These are phyloP conservation scores for Thelephora ganbajun DNA, from an alignment of 768 basidiomycete genomes.

Conservation along the genomic window DNA sequence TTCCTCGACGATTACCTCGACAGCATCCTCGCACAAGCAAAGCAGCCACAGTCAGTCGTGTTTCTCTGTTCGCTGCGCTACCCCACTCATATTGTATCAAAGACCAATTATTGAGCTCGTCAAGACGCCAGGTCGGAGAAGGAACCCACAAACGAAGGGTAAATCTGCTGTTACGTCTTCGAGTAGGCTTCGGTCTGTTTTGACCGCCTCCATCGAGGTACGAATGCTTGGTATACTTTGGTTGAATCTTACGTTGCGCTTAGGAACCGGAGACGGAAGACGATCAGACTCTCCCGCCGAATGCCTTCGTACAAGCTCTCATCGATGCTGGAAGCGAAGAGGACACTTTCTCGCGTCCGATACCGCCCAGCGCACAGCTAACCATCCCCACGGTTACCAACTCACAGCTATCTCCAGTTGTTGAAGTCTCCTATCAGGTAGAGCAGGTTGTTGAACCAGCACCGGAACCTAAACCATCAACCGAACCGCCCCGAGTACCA, in stretches of 20 bases:
- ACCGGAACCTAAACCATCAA: no score
- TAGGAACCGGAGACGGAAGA: no score
- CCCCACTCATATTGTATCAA: constrained; percentile 2
- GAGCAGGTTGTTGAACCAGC: no score
- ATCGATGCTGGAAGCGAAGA: no score
- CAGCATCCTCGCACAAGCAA: constrained; percentile 49
- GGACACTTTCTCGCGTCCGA: no score
- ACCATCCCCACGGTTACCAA: no score
- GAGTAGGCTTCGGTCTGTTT: constrained; percentile 30
- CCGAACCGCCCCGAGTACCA: no score
- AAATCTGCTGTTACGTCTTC: constrained; percentile 25
- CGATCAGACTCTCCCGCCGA: no score
- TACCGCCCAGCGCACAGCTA: no score
- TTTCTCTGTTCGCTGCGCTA: not conserved
- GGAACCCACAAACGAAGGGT: constrained; percentile 34
- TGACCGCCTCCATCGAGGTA: constrained; percentile 35
- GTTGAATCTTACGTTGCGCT: not conserved
- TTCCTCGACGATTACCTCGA: constrained; percentile 73
- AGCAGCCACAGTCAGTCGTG: constrained; percentile 39
- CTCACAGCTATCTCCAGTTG: no score
- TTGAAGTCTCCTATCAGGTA: no score
- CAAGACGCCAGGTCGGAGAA: constrained; percentile 73
- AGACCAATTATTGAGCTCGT: constrained; percentile 70
- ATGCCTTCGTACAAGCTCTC: no score
- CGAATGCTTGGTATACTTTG: constrained; percentile 1